Evolutionary conservation across 805 yeast genomes (phyloP), one percentile per base, ranked within the genome.

Genomic region (Metschnikowia hibisci): DNA sequence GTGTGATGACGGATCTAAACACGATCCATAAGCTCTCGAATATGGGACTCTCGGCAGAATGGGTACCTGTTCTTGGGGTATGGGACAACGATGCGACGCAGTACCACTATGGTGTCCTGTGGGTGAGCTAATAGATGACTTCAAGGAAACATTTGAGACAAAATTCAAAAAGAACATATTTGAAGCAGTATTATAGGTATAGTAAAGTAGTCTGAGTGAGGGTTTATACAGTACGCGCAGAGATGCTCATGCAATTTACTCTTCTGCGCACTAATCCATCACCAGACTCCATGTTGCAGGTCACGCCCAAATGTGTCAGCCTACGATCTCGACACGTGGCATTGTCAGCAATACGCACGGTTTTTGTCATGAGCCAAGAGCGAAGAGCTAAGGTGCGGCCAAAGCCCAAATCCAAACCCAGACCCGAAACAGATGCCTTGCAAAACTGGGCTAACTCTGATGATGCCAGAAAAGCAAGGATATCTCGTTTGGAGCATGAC

Each of bases 361-460:
- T 52, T 20, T 52, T 45, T 25, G 47, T 52, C 28, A 34, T 47
- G 47, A 45, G 49, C 37, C 40, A 43, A 6, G 49, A 50, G 27
- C 48, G 46, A 35, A 41, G 46, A 22, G 45, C 42, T 12, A 46
- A 41, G 26, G 18, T 33, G n/a, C n/a, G 15, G 12, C 15, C 42
- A n/a, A 51, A 43, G 30, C 34, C 32, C 18, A 41, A 44, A 13
- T 46, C 44, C 13, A 46, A 42, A 11, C 26, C 34, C n/a, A 14
- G 25, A 11, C 15, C 39, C 13, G 47, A 41, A 35, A 23, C 23
- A 15, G 44, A 44, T 11, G 40, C 44, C 13, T 37, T 42, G 10
- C 45, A 35, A 42, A 31, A 30, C 47, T 60, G 61, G 58, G 53
- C 61, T 4, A 53, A 56, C 15, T 47, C 45, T 12, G 69, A 63